Percentiles rank a stretch among this genome's conserved stretches.
Conservation (phyloP, 2,329 filamentous ascomycete species). For the Hymenoscyphus scutula region DNA sequence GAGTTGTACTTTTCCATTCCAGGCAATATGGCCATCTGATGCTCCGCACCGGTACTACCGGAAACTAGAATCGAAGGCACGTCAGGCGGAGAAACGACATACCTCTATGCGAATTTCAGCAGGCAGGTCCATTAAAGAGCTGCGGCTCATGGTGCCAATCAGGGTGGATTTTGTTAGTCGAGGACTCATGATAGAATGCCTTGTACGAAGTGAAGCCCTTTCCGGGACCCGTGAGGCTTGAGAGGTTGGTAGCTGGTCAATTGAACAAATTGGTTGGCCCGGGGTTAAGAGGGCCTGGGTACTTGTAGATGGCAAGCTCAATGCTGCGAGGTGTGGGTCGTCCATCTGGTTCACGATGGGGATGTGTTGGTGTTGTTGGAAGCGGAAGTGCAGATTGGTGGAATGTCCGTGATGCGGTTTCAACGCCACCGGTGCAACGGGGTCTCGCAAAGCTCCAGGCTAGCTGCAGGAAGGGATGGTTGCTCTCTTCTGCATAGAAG, state of each 20-base stretch:
- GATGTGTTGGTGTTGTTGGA: background rate
- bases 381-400: background rate
- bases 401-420: background rate
- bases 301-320: too few relatives aligned
- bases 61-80: background rate
- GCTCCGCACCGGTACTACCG: background rate
- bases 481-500: background rate
- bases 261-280: too few relatives aligned
- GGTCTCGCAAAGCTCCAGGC: background rate
- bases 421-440: background rate
- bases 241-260: too few relatives aligned
- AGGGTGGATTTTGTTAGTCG: background rate
- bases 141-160: slow-evolving; percentile 21
- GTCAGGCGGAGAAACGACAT: slow-evolving; percentile 12
- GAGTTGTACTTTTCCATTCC: too few relatives aligned
- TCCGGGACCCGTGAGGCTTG: too few relatives aligned
- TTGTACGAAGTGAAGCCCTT: background rate
- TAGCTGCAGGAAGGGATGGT: slow-evolving; percentile 2
- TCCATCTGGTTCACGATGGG: background rate
- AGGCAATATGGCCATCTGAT: background rate
- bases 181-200: background rate
- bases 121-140: slow-evolving; percentile 33
- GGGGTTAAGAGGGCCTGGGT: too few relatives aligned
- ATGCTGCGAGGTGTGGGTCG: too few relatives aligned
- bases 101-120: slow-evolving; percentile 35